Evolutionary conservation across 139 green algal genomes (phyloP).

Genomic region (Pedinophyceae sp.): DNA sequence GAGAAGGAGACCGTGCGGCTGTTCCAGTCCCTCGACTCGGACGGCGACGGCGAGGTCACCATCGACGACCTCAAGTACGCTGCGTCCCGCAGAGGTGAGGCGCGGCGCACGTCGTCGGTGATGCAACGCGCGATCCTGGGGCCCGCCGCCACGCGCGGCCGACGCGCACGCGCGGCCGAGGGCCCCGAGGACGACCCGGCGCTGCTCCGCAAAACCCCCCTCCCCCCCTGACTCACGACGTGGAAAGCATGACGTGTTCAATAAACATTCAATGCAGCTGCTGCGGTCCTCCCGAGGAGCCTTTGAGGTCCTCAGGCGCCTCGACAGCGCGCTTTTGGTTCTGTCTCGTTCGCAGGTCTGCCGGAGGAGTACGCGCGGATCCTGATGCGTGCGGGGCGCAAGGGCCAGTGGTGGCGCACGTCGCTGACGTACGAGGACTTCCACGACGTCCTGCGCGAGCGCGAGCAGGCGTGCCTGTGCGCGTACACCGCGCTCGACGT

Average conservation of each 20-base stretch:
- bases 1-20: constrained; percentile 20
- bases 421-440: constrained; percentile 41
- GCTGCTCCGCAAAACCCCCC: constrained; percentile 24
- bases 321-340: background rate
- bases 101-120: no score
- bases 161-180: no score
- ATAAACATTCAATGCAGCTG: background rate
- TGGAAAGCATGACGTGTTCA: constrained; percentile 20
- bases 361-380: background rate
- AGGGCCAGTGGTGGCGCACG: no score
- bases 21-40: constrained; percentile 20
- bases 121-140: no score
- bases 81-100: no score
- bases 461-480: constrained; percentile 36
- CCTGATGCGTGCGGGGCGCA: no score
- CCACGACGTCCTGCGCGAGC: constrained; percentile 30
- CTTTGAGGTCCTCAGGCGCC: background rate
- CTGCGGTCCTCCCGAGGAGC: background rate
- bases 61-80: constrained; percentile 42
- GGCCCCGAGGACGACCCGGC: no score
- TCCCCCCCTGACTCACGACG: constrained; percentile 31
- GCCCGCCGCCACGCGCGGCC: no score
- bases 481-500: constrained; percentile 36
- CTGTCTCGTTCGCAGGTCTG: background rate
- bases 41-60: constrained; percentile 29